Evolutionary conservation across 2,329 filamentous ascomycete genomes (phyloP).

Genomic region (Pseudovirgaria hyperparasitica): DNA sequence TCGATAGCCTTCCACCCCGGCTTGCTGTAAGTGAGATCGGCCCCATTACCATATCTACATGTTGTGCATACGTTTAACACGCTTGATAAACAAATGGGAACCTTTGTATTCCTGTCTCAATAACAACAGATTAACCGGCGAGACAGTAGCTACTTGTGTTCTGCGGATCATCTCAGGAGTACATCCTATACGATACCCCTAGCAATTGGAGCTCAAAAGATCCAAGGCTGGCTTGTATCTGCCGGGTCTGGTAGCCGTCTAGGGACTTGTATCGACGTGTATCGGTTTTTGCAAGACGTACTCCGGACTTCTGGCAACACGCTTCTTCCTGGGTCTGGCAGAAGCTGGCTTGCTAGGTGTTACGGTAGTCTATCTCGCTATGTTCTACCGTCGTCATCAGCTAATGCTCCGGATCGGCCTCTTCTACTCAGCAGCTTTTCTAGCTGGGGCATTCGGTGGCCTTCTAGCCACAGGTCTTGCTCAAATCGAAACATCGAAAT

Average conservation of each 20-base stretch:
- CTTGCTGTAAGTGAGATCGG: no score
- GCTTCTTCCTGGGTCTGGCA: slow-evolving; percentile 28
- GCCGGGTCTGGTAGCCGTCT: slow-evolving; percentile 24
- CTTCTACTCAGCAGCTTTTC: slow-evolving; percentile 25
- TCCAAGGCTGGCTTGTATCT: slow-evolving; percentile 29
- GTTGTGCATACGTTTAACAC: no score
- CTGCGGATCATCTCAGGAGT: no score
- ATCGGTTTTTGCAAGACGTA: slow-evolving; percentile 31
- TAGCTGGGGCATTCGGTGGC: slow-evolving; percentile 30
- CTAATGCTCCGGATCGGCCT: slow-evolving; percentile 27
- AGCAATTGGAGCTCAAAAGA: slow-evolving; percentile 28
- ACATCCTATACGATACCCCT: slow-evolving; percentile 29
- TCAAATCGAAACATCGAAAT: slow-evolving; percentile 22
- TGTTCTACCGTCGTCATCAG: slow-evolving; percentile 29
- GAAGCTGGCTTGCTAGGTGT: slow-evolving; percentile 29
- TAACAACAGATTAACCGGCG: no score
- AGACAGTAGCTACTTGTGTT: no score
- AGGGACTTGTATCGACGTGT: slow-evolving; percentile 26
- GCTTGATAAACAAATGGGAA: no score
- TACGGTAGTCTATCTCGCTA: slow-evolving; percentile 29
- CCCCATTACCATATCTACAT: no score
- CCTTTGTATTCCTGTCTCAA: no score
- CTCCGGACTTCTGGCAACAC: slow-evolving; percentile 25
- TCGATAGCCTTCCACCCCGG: no score
- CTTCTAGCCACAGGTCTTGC: slow-evolving; percentile 30